A percentile compares a stretch with the other conserved stretches of the same genome.
Conservation (phyloP, 2,329 filamentous ascomycete species). For the Thielaviopsis populi region DNA sequence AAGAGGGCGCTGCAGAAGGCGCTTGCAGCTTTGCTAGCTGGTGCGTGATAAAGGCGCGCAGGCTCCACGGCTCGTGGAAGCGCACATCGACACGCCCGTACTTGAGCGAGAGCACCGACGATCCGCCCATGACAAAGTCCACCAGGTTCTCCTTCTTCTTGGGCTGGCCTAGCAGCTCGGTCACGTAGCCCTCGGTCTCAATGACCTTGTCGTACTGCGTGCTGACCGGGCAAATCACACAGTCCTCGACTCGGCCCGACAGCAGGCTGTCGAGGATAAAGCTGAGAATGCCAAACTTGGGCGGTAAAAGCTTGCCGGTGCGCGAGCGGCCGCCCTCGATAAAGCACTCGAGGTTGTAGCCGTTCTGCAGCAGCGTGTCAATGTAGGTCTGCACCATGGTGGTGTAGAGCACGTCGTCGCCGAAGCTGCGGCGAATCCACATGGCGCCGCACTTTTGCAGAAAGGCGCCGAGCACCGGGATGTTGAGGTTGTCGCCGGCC, state of each 20-base stretch:
- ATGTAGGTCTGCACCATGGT: slow-evolving; percentile 95
- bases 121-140: slow-evolving; percentile 72
- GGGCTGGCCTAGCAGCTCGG: slow-evolving; percentile 79
- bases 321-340: slow-evolving; percentile 88
- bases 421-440: slow-evolving; percentile 89
- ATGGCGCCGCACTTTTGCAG: slow-evolving; percentile 93
- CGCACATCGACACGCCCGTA: slow-evolving; percentile 86
- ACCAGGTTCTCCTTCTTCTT: slow-evolving; percentile 90
- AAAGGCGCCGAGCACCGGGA: slow-evolving; percentile 78
- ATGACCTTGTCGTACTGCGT: slow-evolving; percentile 99
- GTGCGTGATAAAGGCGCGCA: slow-evolving; percentile 64
- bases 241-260: slow-evolving; percentile 75
- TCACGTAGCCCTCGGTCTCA: slow-evolving; percentile 93
- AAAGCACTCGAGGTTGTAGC: slow-evolving; percentile 94
- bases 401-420: slow-evolving; percentile 76
- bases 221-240: slow-evolving; percentile 86
- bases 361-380: slow-evolving; percentile 76
- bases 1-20: slow-evolving; percentile 26
- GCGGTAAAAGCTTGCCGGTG: slow-evolving; percentile 82
- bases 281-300: slow-evolving; percentile 87
- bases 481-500: slow-evolving; percentile 90
- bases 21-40: slow-evolving; percentile 38
- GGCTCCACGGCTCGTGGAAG: slow-evolving; percentile 92
- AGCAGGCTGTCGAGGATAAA: slow-evolving; percentile 85
- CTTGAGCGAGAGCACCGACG: slow-evolving; percentile 74